A percentile compares a stretch with the other conserved stretches of the same genome.
These are phyloP conservation scores for Globisporangium nagaii DNA, from an alignment of 352 stramenopile species.

Conservation along the genomic window DNA sequence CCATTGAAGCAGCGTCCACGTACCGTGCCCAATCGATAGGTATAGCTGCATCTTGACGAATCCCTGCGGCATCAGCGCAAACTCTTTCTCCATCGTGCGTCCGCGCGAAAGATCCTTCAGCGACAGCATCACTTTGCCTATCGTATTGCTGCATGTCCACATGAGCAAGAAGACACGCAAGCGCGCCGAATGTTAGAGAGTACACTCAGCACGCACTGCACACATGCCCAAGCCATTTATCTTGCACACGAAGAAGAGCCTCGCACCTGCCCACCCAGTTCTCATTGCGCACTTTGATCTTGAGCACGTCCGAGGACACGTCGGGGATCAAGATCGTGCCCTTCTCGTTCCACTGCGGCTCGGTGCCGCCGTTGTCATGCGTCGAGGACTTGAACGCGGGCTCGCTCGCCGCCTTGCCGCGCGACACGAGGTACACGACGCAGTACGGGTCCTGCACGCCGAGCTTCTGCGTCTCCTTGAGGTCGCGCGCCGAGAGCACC, in stretches of 20 bases:
- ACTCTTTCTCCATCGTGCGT: constrained; percentile 77
- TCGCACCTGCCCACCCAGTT: constrained; percentile 75
- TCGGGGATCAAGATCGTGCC: constrained; percentile 63
- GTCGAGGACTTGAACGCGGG: constrained; percentile 67
- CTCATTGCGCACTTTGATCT: constrained; percentile 69
- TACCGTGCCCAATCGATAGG: constrained; percentile 62
- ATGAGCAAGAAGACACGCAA: neutral
- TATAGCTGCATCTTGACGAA: constrained; percentile 70
- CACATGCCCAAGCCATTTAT: too few relatives aligned
- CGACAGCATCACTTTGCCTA: constrained; percentile 63
- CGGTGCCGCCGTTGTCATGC: constrained; percentile 61
- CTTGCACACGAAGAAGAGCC: too few relatives aligned
- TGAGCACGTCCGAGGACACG: constrained; percentile 58
- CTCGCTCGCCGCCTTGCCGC: constrained; percentile 40
- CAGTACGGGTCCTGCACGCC: constrained; percentile 76
- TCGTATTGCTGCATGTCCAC: constrained; percentile 37
- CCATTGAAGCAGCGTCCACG: neutral
- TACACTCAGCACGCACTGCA: too few relatives aligned
- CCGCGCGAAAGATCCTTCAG: constrained; percentile 66
- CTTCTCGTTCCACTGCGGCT: constrained; percentile 76
- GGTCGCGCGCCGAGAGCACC: constrained; percentile 49
- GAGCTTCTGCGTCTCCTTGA: constrained; percentile 66
- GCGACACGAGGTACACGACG: constrained; percentile 49
- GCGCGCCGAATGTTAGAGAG: neutral
- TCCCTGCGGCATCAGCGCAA: constrained; percentile 59